These are phyloP conservation scores for Phoenix dactylifera DNA, from an alignment of 176 grass and related monocot species.

Conservation along the genomic window DNA sequence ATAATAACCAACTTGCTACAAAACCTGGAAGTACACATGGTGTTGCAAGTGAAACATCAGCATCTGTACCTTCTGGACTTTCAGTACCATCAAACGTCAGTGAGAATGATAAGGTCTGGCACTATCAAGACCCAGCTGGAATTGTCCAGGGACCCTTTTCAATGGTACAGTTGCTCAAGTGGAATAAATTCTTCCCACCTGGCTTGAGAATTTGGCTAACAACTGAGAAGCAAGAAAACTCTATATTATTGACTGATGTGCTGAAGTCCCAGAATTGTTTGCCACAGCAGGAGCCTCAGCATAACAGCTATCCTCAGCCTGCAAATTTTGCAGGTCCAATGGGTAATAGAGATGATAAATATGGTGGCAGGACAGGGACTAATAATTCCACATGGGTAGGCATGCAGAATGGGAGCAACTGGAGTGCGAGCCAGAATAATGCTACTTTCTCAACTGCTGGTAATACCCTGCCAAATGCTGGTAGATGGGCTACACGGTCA, in stretches of 20 bases:
- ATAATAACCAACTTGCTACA: not conserved
- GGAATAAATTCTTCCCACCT: conserved; percentile 58
- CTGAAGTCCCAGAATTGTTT: conserved; percentile 49
- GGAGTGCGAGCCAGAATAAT: conserved; percentile 27
- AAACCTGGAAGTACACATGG: conserved; percentile 13
- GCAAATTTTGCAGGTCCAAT: conserved; percentile 10
- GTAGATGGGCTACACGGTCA: conserved; percentile 26
- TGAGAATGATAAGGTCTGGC: conserved; percentile 86
- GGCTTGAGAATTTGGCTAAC: conserved; percentile 74
- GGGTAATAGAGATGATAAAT: conserved; percentile 17
- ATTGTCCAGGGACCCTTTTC: conserved; percentile 84
- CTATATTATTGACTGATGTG: conserved; percentile 57
- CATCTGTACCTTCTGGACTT: conserved; percentile 6
- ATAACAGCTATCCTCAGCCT: conserved; percentile 15
- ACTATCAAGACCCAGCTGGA: conserved; percentile 85
- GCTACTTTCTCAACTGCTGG: conserved; percentile 21
- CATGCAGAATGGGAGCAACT: conserved; percentile 31
- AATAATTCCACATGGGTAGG: conserved; percentile 16
- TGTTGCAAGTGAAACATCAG: conserved; percentile 26
- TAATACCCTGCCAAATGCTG: conserved; percentile 30
- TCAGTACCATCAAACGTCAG: conserved; percentile 25
- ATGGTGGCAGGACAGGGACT: conserved; percentile 2
- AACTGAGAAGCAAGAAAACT: conserved; percentile 80
- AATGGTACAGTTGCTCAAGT: conserved; percentile 70
- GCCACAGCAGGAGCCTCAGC: conserved; percentile 22